Percentiles rank a stretch among this genome's conserved stretches.
These are phyloP conservation scores for Rhinocladiella similis DNA, from an alignment of 2,329 filamentous ascomycete genomes.

Conservation along the genomic window DNA sequence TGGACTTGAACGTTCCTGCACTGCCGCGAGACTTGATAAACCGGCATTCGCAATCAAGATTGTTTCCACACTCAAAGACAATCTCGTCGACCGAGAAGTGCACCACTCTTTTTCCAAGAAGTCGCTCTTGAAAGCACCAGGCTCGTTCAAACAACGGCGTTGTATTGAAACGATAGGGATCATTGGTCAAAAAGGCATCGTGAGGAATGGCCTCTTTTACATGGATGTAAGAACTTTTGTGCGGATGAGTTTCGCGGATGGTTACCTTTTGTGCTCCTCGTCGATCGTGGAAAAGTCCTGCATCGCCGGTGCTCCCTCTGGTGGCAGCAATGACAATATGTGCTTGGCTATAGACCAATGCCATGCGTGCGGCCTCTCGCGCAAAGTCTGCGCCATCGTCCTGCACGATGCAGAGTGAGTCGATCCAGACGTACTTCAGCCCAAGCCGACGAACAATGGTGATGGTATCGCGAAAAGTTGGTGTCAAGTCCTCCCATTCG, in stretches of 20 bases:
- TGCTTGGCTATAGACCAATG: background rate
- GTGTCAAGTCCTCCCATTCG: slow-evolving; percentile 1
- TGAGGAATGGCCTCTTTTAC: background rate
- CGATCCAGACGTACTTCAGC: background rate
- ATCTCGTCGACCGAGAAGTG: background rate
- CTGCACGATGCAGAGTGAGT: background rate
- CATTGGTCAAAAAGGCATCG: background rate
- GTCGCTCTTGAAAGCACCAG: background rate
- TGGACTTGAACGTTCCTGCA: background rate
- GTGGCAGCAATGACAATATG: slow-evolving; percentile 1
- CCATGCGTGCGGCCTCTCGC: background rate
- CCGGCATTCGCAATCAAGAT: background rate
- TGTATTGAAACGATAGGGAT: background rate
- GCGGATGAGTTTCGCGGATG: background rate
- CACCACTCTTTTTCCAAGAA: background rate
- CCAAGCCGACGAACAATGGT: background rate
- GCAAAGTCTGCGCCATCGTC: background rate
- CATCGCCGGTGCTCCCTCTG: slow-evolving; percentile 1
- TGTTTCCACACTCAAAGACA: background rate
- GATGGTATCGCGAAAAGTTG: background rate
- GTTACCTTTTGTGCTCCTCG: background rate
- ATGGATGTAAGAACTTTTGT: background rate
- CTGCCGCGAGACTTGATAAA: background rate
- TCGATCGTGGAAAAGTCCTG: slow-evolving; percentile 1
- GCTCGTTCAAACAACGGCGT: background rate